phyloP scores from a whole-genome alignment of 2,329 filamentous ascomycete genomes.

The Pseudophaeomoniella oleicola region DNA sequence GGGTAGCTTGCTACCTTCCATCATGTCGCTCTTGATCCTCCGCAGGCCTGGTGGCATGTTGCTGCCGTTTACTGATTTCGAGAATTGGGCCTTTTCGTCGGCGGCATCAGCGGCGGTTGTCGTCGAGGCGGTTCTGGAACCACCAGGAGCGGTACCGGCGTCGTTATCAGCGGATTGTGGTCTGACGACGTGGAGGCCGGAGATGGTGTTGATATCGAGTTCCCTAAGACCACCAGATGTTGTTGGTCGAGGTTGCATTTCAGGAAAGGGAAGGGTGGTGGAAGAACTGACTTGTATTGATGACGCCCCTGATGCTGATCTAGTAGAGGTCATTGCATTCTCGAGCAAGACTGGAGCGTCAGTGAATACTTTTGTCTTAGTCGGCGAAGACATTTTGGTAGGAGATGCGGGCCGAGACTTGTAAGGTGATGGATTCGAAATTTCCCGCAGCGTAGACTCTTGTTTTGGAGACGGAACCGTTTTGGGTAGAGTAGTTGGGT shows the following conservation, averaged over 20 bases:
- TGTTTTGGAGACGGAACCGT: constrained; percentile 51
- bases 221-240: constrained; percentile 13
- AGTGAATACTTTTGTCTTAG: constrained; percentile 38
- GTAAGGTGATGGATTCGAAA: constrained; percentile 9
- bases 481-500: constrained; percentile 61
- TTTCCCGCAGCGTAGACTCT: constrained; percentile 31
- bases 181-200: not conserved
- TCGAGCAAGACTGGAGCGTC: constrained; percentile 20
- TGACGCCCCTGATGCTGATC: not conserved
- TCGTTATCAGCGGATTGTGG: constrained; percentile 20
- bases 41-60: constrained; percentile 26
- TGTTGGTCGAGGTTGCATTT: constrained; percentile 8
- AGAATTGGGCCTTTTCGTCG: constrained; percentile 10
- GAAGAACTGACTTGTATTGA: not conserved
- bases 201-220: constrained; percentile 9
- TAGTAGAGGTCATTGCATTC: not conserved
- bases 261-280: not conserved
- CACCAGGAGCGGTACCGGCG: constrained; percentile 10
- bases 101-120: constrained; percentile 18
- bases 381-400: constrained; percentile 23
- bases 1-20: constrained; percentile 25
- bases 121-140: constrained; percentile 15
- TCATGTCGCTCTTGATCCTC: constrained; percentile 22
- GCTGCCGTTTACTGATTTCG: constrained; percentile 4
- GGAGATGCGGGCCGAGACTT: constrained; percentile 14